Base-by-base conservation (phyloP, 2,329 filamentous ascomycete genomes). In the Colletotrichum tropicicola region DNA sequence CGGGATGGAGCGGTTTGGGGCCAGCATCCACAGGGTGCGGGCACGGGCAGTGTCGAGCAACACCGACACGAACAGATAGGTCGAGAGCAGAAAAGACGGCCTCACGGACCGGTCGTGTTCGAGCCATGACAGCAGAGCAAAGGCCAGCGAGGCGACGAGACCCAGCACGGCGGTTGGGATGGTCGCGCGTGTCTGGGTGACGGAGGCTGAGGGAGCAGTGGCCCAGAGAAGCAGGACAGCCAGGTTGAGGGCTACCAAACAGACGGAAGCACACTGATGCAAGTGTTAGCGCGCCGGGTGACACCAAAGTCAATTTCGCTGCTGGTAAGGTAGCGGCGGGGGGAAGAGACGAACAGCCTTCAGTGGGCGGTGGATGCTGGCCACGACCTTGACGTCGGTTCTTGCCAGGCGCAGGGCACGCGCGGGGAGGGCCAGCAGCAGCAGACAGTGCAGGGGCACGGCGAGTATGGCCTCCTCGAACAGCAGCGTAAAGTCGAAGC, bases 401-500 rank as follows among this genome's bases (percentile, higher is more conserved):
- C 30, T 48, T 13, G 43, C 60, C 13, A 67, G 54, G 45, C 48
- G 60, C 37, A 53, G 23, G 19, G 59, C 43, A n/a, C 55, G 37
- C 35, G 30, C 19, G 19, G 65, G 48, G 10, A 65, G 41, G 30
- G 32, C 28, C 15, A 60, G 43, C 21, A 67, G 37, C 12, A 67
- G 15, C 17, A 67, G 39, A 12, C 41, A 65, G 7, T 65, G 60
- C 65, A 25, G 44, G 30, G 60, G 56, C 28, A 73, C 41, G 6
- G 68, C 69, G 25, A 74, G 66, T 19, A 74, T 65, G 44, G 60
- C 62, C 52, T 74, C 71, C 45, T 74, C 70, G 54, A 73, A 74
- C 3, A 74, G 61, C 9, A 74, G 65, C 6, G 73, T 73, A 47
- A 74, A 73, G 62, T 74, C 72, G 63, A 71, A 73, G 44, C 72